phyloP scores from a whole-genome alignment of 2,329 filamentous ascomycete species.

The Aspergillus ochraceus region DNA sequence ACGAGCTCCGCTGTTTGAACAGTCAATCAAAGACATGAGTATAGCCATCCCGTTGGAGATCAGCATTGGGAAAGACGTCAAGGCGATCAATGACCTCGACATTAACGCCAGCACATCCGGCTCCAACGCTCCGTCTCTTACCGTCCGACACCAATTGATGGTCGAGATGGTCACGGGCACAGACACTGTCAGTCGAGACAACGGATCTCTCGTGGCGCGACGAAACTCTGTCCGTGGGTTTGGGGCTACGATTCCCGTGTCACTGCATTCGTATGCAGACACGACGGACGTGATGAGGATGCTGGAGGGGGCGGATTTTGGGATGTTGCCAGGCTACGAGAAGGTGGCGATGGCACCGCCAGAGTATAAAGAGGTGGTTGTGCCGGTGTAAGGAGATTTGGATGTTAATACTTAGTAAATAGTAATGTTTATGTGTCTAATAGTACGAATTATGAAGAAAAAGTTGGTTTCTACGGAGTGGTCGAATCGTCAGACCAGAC shows the following conservation, averaged over 20 bases:
- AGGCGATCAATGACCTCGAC: background rate
- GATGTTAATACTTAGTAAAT: background rate
- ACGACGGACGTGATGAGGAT: background rate
- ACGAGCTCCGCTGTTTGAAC: background rate
- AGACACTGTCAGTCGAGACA: background rate
- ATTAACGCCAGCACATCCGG: background rate
- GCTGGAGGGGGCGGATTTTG: background rate
- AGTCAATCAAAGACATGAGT: background rate
- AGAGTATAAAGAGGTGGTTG: background rate
- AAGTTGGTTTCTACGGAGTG: too few relatives aligned
- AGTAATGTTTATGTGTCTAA: background rate
- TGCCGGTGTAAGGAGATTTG: background rate
- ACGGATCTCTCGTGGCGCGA: background rate
- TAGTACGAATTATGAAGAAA: too few relatives aligned
- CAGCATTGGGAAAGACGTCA: background rate
- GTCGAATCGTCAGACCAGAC: too few relatives aligned
- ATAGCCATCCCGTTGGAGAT: background rate
- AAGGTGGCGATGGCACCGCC: background rate
- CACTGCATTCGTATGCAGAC: background rate
- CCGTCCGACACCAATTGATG: background rate
- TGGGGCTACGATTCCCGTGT: background rate
- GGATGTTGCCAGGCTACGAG: background rate
- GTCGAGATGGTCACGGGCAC: background rate
- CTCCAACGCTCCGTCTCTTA: background rate
- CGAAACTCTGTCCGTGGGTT: background rate